Evolutionary conservation across 306 rosid species (phyloP).

Genomic region (Prunus salicina): DNA sequence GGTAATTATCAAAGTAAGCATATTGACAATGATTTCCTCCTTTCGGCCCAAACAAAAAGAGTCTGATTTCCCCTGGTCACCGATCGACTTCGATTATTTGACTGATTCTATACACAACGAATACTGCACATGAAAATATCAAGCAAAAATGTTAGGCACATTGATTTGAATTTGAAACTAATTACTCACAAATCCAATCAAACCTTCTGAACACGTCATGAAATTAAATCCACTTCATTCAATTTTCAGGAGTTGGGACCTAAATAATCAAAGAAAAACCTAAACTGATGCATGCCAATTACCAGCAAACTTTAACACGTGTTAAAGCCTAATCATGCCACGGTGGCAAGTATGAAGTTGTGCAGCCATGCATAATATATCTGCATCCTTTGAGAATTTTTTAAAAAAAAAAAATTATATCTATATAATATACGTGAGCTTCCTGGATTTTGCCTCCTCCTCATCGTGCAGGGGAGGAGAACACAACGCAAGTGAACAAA

Average conservation of each 20-base stretch:
- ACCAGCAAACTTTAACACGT: background rate
- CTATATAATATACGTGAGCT: slow-evolving; percentile 8
- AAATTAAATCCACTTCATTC: background rate
- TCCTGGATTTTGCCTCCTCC: slow-evolving; percentile 24
- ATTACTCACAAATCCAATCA: background rate
- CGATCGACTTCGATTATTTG: slow-evolving; percentile 10
- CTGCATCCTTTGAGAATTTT: no score
- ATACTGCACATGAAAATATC: background rate
- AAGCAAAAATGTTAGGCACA: slow-evolving; percentile 2
- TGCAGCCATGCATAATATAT: no score
- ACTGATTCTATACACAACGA: no score
- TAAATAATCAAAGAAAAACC: background rate
- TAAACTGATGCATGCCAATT: slow-evolving; percentile 1
- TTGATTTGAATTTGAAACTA: no score
- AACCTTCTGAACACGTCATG: background rate
- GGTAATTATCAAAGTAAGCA: background rate
- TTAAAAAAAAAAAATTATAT: no score
- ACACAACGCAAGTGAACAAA: slow-evolving; percentile 1
- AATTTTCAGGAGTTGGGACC: background rate
- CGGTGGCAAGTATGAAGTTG: background rate
- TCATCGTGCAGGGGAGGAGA: background rate
- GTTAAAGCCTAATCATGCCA: background rate
- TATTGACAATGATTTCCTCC: background rate
- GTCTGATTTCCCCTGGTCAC: background rate
- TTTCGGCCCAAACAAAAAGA: background rate